Percentiles rank a stretch among this genome's conserved stretches.
Conservation (phyloP, 371 early-diverging fungal species). For the Haplosporangium sp. region DNA sequence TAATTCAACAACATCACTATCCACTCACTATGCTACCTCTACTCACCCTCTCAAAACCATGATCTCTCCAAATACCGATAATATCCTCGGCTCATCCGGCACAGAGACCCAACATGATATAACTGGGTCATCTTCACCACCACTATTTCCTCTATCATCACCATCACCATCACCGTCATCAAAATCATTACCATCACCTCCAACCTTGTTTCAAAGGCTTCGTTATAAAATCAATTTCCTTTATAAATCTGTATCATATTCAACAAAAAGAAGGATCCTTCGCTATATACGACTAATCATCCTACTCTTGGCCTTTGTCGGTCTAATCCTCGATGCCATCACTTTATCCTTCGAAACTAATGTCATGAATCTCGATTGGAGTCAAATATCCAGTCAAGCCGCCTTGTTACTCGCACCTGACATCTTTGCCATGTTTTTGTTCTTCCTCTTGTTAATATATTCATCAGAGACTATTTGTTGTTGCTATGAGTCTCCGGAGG, state of each 20-base stretch:
- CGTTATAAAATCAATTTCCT: not conserved
- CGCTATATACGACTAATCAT: slow-evolving; percentile 25
- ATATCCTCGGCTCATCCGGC: not conserved
- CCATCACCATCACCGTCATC: not conserved
- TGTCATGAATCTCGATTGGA: slow-evolving; percentile 30
- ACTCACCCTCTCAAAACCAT: slow-evolving; percentile 5
- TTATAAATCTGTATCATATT: not conserved
- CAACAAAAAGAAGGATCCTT: slow-evolving; percentile 11
- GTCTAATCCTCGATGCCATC: slow-evolving; percentile 50
- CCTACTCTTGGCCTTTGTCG: slow-evolving; percentile 21
- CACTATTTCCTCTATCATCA: not conserved
- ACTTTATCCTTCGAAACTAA: slow-evolving; percentile 43
- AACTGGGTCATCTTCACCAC: not conserved
- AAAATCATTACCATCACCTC: not conserved
- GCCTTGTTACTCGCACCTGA: slow-evolving; percentile 27
- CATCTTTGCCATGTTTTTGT: slow-evolving; percentile 27
- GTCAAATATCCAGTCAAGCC: slow-evolving; percentile 4
- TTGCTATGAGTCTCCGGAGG: not conserved
- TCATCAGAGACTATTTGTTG: slow-evolving; percentile 11
- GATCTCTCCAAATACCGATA: not conserved
- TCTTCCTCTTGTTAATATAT: slow-evolving; percentile 19
- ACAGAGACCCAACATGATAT: not conserved
- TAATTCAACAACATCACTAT: not conserved
- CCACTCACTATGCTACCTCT: slow-evolving; percentile 10
- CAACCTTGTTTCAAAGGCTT: not conserved